Conservation (phyloP, 73 alveolate species). For the Paramecium tetraurelia region DNA sequence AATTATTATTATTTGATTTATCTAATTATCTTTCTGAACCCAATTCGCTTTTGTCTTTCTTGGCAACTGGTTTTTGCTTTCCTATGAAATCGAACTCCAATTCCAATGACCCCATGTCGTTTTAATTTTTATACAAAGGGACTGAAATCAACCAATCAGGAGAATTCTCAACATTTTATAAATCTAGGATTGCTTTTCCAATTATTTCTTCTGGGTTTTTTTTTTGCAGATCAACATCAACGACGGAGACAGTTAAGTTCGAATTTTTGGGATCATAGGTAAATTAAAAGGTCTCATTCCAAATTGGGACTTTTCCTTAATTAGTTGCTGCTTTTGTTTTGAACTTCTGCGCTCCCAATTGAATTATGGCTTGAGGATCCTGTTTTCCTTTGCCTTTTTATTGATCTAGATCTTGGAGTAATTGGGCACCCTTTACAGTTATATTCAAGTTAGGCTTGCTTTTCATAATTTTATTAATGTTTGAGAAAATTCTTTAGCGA, state of each 20-base stretch:
- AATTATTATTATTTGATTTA: background rate
- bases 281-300: background rate
- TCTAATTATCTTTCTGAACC: background rate
- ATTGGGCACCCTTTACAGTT: background rate
- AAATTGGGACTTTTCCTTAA: background rate
- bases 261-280: background rate
- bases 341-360: background rate
- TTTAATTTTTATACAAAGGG: background rate
- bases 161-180: background rate
- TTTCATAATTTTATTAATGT: slow-evolving; percentile 44
- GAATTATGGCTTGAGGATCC: background rate
- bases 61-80: background rate
- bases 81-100: slow-evolving; percentile 1
- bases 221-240: background rate
- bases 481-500: slow-evolving; percentile 83
- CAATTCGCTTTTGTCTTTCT: background rate
- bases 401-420: background rate
- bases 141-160: slow-evolving; percentile 11
- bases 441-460: background rate
- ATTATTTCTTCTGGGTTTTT: background rate
- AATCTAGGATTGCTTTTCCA: background rate
- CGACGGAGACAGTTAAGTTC: background rate
- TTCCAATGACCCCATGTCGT: background rate
- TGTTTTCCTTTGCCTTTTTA: background rate
- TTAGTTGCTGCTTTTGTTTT: background rate